Conservation (phyloP, 2,329 filamentous ascomycete genomes). For the Sporothrix euskadiensis region DNA sequence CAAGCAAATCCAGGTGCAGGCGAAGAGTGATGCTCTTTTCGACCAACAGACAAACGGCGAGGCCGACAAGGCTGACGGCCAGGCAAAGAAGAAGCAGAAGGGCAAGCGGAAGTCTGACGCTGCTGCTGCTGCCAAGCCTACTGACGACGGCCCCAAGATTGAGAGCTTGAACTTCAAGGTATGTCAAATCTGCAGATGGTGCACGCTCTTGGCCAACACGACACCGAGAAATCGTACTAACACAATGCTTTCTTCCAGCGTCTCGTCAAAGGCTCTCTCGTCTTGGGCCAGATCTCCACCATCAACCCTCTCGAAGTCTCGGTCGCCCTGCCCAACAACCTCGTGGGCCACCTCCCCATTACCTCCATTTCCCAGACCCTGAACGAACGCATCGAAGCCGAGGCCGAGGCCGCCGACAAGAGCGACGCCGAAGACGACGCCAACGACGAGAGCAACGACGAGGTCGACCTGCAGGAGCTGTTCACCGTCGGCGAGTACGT, state of each 20-base stretch:
- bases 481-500: conserved; percentile 87
- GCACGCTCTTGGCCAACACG: neutral
- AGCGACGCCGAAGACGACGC: conserved; percentile 35
- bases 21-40: conserved; percentile 86
- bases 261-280: conserved; percentile 78
- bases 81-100: conserved; percentile 57
- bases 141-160: conserved; percentile 66
- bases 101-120: conserved; percentile 50
- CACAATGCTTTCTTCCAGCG: conserved; percentile 53
- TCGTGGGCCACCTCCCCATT: conserved; percentile 84
- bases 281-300: conserved; percentile 81
- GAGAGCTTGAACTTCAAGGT: conserved; percentile 91
- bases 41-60: conserved; percentile 69
- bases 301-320: conserved; percentile 79
- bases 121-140: conserved; percentile 50
- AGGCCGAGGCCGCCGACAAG: conserved; percentile 50
- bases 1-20: conserved; percentile 93
- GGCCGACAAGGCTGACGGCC: conserved; percentile 47
- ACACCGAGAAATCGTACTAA: neutral
- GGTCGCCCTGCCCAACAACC: conserved; percentile 86
- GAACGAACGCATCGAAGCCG: conserved; percentile 68
- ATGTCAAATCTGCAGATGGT: conserved; percentile 36
- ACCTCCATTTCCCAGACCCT: conserved; percentile 85
- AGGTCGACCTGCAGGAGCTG: conserved; percentile 70
- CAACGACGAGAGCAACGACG: conserved; percentile 45